These are phyloP conservation scores for Centella asiatica DNA, from an alignment of 129 eudicot species.

Conservation along the genomic window DNA sequence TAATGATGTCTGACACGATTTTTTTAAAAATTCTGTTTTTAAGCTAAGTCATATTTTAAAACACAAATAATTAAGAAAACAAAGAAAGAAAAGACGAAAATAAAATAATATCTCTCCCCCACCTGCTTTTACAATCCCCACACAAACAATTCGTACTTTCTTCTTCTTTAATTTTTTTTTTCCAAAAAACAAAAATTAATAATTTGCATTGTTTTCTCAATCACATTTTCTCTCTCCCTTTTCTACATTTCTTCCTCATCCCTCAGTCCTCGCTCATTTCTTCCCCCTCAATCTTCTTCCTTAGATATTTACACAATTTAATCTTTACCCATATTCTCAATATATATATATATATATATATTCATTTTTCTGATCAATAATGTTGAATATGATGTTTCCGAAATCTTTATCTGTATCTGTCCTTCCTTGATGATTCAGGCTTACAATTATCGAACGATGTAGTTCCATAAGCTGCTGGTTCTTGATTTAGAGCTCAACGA, in stretches of 20 bases:
- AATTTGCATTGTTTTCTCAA: constrained; percentile 23
- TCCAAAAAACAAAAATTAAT: too few species aligned
- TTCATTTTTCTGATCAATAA: constrained; percentile 2
- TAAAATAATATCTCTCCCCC: constrained; percentile 20
- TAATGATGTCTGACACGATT: too few species aligned
- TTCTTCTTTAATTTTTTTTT: too few species aligned
- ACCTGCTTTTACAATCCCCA: constrained; percentile 24
- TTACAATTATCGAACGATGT: constrained; percentile 1
- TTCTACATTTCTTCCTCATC: neutral
- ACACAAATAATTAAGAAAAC: neutral
- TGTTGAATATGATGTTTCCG: neutral
- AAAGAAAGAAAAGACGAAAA: constrained; percentile 5
- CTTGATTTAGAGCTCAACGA: neutral
- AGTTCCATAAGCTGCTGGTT: constrained; percentile 1
- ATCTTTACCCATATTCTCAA: neutral
- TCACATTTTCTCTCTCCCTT: constrained; percentile 14
- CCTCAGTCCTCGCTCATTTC: neutral
- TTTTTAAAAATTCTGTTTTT: too few species aligned
- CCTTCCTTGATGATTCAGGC: neutral
- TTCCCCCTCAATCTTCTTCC: neutral
- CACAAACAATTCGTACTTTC: too few species aligned
- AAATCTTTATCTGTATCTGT: neutral
- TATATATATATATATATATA: neutral
- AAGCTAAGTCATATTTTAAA: too few species aligned
- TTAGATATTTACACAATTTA: too few species aligned